A percentile compares a stretch with the other conserved stretches of the same genome.
Evolutionary conservation across 495 filamentous ascomycete species (phyloP).

Genomic region (Paragyromitra xinjiangensis): DNA sequence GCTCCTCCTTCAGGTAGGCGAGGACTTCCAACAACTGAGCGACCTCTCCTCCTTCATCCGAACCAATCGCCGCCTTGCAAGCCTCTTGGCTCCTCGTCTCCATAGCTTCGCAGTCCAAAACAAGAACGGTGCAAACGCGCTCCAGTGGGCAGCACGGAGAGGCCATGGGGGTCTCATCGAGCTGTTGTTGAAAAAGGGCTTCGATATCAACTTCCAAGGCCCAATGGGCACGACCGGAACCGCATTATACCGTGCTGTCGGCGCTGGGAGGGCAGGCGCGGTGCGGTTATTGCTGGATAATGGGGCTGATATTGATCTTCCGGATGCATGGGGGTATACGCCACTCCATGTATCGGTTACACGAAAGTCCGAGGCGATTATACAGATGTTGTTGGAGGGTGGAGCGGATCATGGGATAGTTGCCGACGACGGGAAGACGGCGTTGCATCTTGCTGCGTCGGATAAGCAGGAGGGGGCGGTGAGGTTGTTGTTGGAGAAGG

Average conservation of each 20-base stretch:
- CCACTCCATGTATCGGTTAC: background rate
- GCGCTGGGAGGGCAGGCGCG: background rate
- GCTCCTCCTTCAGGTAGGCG: conserved; percentile 35
- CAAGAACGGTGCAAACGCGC: conserved; percentile 17
- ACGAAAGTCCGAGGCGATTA: background rate
- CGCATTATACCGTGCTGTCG: conserved; percentile 7
- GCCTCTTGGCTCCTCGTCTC: conserved; percentile 15
- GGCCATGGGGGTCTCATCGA: conserved; percentile 11
- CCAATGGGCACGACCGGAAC: background rate
- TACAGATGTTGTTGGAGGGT: background rate
- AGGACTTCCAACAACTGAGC: conserved; percentile 7
- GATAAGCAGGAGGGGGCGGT: background rate
- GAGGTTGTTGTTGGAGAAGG: conserved; percentile 12
- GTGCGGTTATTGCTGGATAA: conserved; percentile 12
- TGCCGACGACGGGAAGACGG: background rate
- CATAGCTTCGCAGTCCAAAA: conserved; percentile 12
- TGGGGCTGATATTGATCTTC: conserved; percentile 1
- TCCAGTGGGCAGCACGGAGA: conserved; percentile 13
- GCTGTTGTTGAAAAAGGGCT: conserved; percentile 13
- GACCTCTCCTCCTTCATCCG: conserved; percentile 33
- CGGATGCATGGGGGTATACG: background rate
- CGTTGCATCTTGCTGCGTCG: background rate
- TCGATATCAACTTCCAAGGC: background rate
- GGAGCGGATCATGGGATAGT: background rate
- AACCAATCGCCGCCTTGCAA: conserved; percentile 26